A percentile compares a stretch with the other conserved stretches of the same genome.
phyloP scores from a whole-genome alignment of 257 asterid genomes.

The Hygrophila difformis region DNA sequence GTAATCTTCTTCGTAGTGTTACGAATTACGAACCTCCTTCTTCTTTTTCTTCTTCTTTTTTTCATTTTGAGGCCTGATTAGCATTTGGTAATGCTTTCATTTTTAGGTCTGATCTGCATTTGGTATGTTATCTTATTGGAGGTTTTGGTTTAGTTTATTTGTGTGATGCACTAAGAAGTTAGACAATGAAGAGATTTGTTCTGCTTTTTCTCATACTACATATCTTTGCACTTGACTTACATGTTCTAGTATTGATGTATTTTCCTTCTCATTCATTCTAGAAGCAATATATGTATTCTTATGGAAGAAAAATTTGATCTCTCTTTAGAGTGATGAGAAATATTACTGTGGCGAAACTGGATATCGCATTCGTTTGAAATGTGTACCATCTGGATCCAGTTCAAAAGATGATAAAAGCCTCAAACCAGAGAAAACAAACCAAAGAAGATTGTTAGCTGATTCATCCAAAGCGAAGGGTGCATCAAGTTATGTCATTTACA shows the following conservation, averaged over 20 bases:
- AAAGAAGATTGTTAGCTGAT: constrained; percentile 46
- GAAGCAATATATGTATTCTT: neutral
- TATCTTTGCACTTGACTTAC: no score
- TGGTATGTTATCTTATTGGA: neutral
- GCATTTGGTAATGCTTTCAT: no score
- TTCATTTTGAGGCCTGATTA: no score
- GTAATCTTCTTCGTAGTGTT: no score
- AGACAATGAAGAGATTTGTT: neutral
- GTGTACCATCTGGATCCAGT: constrained; percentile 39
- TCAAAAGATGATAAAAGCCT: constrained; percentile 30
- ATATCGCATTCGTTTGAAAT: constrained; percentile 86
- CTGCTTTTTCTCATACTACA: no score
- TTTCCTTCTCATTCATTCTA: constrained; percentile 8
- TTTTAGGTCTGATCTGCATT: no score
- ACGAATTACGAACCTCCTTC: no score
- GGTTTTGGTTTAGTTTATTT: constrained; percentile 9
- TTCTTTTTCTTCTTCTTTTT: no score
- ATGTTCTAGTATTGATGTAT: no score
- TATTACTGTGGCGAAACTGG: constrained; percentile 92
- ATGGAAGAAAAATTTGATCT: constrained; percentile 12
- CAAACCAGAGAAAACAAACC: constrained; percentile 28
- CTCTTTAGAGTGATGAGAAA: constrained; percentile 60
- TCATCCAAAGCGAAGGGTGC: constrained; percentile 38
- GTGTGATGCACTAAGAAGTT: neutral
- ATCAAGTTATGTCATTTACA: constrained; percentile 51